Evolutionary conservation across 441 rosid genomes (phyloP).

Genomic region (Monsonia emarginata): DNA sequence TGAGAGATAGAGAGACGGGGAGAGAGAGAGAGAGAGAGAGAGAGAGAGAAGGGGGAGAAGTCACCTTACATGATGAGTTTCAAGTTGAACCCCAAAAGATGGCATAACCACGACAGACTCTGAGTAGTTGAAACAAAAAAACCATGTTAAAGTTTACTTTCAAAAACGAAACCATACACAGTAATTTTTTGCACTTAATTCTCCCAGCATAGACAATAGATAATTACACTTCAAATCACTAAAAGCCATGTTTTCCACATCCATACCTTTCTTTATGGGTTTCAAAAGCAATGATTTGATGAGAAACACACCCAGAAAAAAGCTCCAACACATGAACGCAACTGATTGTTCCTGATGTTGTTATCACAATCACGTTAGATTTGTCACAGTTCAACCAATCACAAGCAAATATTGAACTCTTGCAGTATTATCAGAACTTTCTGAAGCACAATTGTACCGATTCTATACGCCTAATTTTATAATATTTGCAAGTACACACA

Average conservation of each 20-base stretch:
- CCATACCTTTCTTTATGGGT: conserved; percentile 61
- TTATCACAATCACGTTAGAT: conserved; percentile 10
- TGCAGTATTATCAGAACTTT: background rate
- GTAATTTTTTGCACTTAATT: background rate
- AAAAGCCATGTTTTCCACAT: background rate
- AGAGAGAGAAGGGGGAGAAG: background rate
- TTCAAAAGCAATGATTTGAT: conserved; percentile 35
- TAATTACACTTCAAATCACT: background rate
- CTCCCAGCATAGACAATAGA: background rate
- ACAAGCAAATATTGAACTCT: background rate
- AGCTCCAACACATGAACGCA: conserved; percentile 35
- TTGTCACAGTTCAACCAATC: background rate
- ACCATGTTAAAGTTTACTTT: conserved; percentile 3
- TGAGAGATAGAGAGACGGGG: background rate
- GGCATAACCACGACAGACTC: conserved; percentile 76
- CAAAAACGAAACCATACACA: conserved; percentile 4
- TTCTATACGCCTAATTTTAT: background rate
- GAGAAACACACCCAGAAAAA: conserved; percentile 37
- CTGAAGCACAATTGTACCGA: background rate
- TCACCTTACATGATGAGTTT: conserved; percentile 68
- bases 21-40: background rate
- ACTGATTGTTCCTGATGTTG: conserved; percentile 42
- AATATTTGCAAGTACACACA: too few relatives aligned
- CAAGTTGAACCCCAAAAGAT: conserved; percentile 77
- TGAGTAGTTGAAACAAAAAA: conserved; percentile 30